phyloP scores from a whole-genome alignment of 106 monocot species.

The Allium fistulosum region DNA sequence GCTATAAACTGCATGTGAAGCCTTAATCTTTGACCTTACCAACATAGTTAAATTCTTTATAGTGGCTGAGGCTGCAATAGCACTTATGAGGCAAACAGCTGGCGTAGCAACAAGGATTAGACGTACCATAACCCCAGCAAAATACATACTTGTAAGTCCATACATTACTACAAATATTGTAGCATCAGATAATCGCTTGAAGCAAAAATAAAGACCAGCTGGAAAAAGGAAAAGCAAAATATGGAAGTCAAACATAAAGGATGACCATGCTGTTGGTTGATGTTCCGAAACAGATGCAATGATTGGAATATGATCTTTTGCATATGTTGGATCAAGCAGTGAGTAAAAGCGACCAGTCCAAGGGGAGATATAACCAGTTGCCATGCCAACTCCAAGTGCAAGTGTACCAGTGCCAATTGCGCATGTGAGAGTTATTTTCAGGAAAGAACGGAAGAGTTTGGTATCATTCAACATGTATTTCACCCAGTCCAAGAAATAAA shows the following conservation, averaged over 20 bases:
- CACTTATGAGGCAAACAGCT: conserved; percentile 65
- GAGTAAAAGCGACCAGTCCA: conserved; percentile 86
- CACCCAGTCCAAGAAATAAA: conserved; percentile 76
- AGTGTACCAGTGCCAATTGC: conserved; percentile 52
- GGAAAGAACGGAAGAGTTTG: conserved; percentile 48
- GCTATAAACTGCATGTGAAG: conserved; percentile 16
- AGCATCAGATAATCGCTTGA: conserved; percentile 73
- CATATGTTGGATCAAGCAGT: conserved; percentile 80
- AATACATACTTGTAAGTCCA: conserved; percentile 83
- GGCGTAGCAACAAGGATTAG: conserved; percentile 78
- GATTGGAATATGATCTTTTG: conserved; percentile 78
- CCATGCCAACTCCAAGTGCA: conserved; percentile 64
- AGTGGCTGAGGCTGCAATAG: conserved; percentile 65
- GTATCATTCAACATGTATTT: conserved; percentile 58
- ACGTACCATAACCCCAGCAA: conserved; percentile 89
- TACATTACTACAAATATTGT: conserved; percentile 82
- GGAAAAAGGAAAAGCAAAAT: conserved; percentile 76
- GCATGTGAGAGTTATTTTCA: conserved; percentile 54
- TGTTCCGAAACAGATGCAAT: conserved; percentile 85
- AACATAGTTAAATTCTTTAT: conserved; percentile 58
- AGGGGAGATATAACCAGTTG: conserved; percentile 77
- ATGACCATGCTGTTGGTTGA: conserved; percentile 85
- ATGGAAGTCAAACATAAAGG: conserved; percentile 85
- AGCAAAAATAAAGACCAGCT: conserved; percentile 74
- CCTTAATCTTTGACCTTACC: conserved; percentile 36